A percentile compares a stretch with the other conserved stretches of the same genome.
Evolutionary conservation across 768 basidiomycete genomes (phyloP).

Genomic region (button mushroom (Agaricus bisporus)): DNA sequence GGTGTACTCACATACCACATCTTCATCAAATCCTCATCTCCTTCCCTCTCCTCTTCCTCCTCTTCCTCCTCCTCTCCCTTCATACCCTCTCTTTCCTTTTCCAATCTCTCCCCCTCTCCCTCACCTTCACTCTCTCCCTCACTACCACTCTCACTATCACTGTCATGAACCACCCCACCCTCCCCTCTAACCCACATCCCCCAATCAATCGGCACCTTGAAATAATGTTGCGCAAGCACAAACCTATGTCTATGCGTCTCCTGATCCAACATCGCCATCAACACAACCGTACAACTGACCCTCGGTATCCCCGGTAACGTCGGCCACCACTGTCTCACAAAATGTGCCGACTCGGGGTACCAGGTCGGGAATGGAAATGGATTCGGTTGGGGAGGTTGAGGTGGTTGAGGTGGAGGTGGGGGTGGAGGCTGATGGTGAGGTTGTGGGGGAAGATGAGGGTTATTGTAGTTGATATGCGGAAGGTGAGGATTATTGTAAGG

Average conservation of each 20-base stretch:
- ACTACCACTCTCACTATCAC: not conserved
- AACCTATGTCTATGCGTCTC: slow-evolving; percentile 53
- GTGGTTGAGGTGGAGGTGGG: slow-evolving; percentile 1
- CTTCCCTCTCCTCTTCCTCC: slow-evolving; percentile 1
- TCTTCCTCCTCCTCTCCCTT: not conserved
- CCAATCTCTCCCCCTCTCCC: not conserved
- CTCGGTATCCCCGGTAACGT: slow-evolving; percentile 55
- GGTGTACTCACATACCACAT: slow-evolving; percentile 68
- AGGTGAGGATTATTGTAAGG: too few species aligned
- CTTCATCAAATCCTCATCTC: slow-evolving; percentile 52
- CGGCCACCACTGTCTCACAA: slow-evolving; percentile 81
- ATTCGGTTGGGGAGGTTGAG: slow-evolving; percentile 29
- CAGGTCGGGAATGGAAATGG: slow-evolving; percentile 64
- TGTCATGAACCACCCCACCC: not conserved
- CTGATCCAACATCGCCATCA: slow-evolving; percentile 59
- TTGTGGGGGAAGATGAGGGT: not conserved
- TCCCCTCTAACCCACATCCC: slow-evolving; percentile 22
- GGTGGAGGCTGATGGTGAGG: slow-evolving; percentile 6
- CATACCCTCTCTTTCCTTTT: slow-evolving; percentile 4
- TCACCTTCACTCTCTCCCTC: slow-evolving; percentile 4
- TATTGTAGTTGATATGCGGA: too few species aligned
- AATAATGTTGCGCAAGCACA: slow-evolving; percentile 72
- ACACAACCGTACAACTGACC: slow-evolving; percentile 66
- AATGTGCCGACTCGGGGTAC: slow-evolving; percentile 72
- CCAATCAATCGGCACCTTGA: slow-evolving; percentile 53